Percentiles rank a stretch among this genome's conserved stretches.
Conservation (phyloP, 1,284 basidiomycete genomes). For the Rhodofomes roseus region DNA sequence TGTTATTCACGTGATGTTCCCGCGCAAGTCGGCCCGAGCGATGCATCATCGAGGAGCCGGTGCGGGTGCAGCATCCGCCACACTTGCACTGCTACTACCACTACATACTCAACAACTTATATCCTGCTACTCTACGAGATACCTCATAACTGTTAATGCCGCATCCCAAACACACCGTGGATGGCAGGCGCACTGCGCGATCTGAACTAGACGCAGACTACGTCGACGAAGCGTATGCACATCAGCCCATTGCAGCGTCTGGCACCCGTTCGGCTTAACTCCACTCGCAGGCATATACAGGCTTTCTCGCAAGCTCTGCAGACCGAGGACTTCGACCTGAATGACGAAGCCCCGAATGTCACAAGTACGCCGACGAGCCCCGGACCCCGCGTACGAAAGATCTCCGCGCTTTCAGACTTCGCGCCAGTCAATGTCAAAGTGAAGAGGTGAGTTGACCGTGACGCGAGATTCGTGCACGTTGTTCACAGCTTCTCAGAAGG, state of each 20-base stretch:
- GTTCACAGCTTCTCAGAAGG: slow-evolving; percentile 36
- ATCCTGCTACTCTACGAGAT: slow-evolving; percentile 5
- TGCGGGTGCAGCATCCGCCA: not conserved
- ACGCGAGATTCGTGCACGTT: not conserved
- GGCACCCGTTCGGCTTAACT: not conserved
- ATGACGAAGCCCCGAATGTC: slow-evolving; percentile 15
- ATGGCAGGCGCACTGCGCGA: not conserved
- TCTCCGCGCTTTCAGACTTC: slow-evolving; percentile 89
- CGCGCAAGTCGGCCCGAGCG: not conserved
- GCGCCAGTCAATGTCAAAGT: slow-evolving; percentile 87
- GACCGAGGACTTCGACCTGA: slow-evolving; percentile 51
- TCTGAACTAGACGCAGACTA: slow-evolving; percentile 46
- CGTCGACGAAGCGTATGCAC: slow-evolving; percentile 66
- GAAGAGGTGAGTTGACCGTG: slow-evolving; percentile 45
- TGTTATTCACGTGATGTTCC: not conserved
- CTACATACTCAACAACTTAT: slow-evolving; percentile 1
- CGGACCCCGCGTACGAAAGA: slow-evolving; percentile 57
- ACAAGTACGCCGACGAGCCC: slow-evolving; percentile 26
- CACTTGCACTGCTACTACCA: not conserved
- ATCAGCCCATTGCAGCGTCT: not conserved
- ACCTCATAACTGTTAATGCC: not conserved
- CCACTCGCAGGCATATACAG: slow-evolving; percentile 57
- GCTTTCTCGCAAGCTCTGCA: slow-evolving; percentile 67
- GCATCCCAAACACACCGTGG: not conserved
- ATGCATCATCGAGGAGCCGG: not conserved